A percentile compares a stretch with the other conserved stretches of the same genome.
Conservation (phyloP, 495 filamentous ascomycete species). For the Physcia stellaris region DNA sequence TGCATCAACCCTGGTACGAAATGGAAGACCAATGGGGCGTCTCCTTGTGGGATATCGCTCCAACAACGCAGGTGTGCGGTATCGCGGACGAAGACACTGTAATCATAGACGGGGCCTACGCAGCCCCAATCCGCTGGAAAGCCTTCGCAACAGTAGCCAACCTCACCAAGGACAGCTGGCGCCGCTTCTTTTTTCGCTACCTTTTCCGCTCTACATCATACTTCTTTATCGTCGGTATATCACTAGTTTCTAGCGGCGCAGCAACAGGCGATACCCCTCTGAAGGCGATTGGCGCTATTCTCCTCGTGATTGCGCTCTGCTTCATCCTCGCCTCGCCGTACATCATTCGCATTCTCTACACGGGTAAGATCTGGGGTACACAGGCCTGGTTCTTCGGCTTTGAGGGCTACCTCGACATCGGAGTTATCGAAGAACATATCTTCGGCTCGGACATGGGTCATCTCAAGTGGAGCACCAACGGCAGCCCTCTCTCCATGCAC, state of each 20-base stretch:
- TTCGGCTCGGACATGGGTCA: conserved; percentile 15
- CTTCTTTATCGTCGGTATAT: conserved; percentile 5
- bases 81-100: conserved; percentile 23
- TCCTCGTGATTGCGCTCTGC: neutral
- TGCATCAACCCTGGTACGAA: conserved; percentile 14
- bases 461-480: conserved; percentile 14
- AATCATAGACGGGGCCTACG: conserved; percentile 24
- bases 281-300: conserved; percentile 3
- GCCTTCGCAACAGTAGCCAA: conserved; percentile 14
- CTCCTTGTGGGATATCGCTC: conserved; percentile 32
- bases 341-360: conserved; percentile 2
- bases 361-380: conserved; percentile 7
- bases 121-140: conserved; percentile 22
- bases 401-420: conserved; percentile 19
- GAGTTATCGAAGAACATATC: conserved; percentile 16
- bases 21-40: conserved; percentile 20
- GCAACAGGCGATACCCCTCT: conserved; percentile 2
- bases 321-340: conserved; percentile 6
- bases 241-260: neutral
- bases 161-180: conserved; percentile 7
- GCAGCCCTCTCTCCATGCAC: conserved; percentile 15
- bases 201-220: conserved; percentile 5
- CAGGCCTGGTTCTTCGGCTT: conserved; percentile 23
- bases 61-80: conserved; percentile 22
- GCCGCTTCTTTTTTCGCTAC: conserved; percentile 7